Percentiles rank a stretch among this genome's conserved stretches.
These are phyloP conservation scores for Hypericum androsaemum DNA, from an alignment of 345 rosid genomes.

Conservation along the genomic window DNA sequence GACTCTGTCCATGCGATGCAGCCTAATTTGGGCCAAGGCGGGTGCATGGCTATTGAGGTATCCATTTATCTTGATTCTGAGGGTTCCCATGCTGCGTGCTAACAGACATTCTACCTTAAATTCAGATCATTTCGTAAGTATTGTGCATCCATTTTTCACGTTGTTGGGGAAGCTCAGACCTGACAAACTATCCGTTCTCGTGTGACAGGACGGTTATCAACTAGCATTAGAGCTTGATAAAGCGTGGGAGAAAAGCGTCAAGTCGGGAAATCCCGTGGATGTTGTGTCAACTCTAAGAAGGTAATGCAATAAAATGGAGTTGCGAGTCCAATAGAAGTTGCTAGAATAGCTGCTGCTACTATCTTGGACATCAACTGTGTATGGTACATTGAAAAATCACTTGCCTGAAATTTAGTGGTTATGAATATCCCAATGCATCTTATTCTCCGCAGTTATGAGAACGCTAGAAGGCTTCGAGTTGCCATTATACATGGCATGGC, in stretches of 20 bases:
- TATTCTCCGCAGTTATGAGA: constrained; percentile 50
- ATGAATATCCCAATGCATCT: no score
- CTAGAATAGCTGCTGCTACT: no score
- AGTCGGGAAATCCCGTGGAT: constrained; percentile 45
- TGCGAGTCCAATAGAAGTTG: no score
- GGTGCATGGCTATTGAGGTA: constrained; percentile 99
- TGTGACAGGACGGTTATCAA: constrained; percentile 75
- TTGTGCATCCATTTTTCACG: background rate
- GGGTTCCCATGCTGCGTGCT: no score
- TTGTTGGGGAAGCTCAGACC: background rate
- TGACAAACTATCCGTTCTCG: background rate
- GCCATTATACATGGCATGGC: constrained; percentile 85
- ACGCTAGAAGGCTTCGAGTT: constrained; percentile 63
- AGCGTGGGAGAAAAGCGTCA: constrained; percentile 51
- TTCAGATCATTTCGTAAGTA: background rate
- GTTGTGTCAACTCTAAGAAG: constrained; percentile 63
- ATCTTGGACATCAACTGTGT: no score
- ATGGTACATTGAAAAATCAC: no score
- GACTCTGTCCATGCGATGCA: constrained; percentile 97
- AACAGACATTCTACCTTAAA: background rate
- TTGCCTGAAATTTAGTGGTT: background rate
- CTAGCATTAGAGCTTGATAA: constrained; percentile 73
- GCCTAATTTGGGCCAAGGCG: constrained; percentile 94
- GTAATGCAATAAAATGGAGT: constrained; percentile 21
- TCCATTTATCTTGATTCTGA: background rate